Evolutionary conservation across 495 filamentous ascomycete species (phyloP).

Genomic region (Podospora bellae-mahoneyi): DNA sequence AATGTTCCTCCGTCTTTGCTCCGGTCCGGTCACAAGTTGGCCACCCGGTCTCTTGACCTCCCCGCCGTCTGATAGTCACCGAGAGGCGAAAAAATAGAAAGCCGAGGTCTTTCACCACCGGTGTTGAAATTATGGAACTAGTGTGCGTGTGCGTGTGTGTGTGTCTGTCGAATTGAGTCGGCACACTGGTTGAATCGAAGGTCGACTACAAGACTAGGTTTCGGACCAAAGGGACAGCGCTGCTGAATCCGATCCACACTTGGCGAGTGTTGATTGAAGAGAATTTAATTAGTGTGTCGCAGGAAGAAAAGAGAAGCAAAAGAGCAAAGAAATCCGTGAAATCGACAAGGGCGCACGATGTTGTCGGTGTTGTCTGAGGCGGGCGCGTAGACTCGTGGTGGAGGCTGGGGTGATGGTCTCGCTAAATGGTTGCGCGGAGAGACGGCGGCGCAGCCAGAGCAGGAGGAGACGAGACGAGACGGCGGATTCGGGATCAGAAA

Average conservation of each 20-base stretch:
- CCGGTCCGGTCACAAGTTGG: slow-evolving; percentile 18
- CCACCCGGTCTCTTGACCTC: slow-evolving; percentile 23
- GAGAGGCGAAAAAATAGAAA: slow-evolving; percentile 10
- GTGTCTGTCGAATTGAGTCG: slow-evolving; percentile 4
- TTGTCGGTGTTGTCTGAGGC: background rate
- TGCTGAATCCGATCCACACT: slow-evolving; percentile 33
- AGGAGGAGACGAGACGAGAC: background rate
- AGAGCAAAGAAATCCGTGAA: background rate
- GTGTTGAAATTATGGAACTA: background rate
- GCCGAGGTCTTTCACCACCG: slow-evolving; percentile 7
- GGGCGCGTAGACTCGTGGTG: slow-evolving; percentile 4
- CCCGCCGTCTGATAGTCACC: slow-evolving; percentile 21
- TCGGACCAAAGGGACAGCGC: slow-evolving; percentile 31
- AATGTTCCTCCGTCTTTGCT: slow-evolving; percentile 10
- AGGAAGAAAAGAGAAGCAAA: background rate
- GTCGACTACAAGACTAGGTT: slow-evolving; percentile 3
- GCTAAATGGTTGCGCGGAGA: slow-evolving; percentile 13
- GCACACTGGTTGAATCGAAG: slow-evolving; percentile 8
- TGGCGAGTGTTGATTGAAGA: background rate
- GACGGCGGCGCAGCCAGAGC: slow-evolving; percentile 24
- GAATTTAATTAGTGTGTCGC: slow-evolving; percentile 7
- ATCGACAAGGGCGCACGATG: background rate
- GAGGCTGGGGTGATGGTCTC: slow-evolving; percentile 18
- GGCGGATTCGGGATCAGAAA: slow-evolving; percentile 8
- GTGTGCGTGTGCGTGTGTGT: background rate